Evolutionary conservation across 2,329 filamentous ascomycete species (phyloP), one percentile per base, ranked within the genome.

Genomic region (Paracorniculantispora psalliotae): DNA sequence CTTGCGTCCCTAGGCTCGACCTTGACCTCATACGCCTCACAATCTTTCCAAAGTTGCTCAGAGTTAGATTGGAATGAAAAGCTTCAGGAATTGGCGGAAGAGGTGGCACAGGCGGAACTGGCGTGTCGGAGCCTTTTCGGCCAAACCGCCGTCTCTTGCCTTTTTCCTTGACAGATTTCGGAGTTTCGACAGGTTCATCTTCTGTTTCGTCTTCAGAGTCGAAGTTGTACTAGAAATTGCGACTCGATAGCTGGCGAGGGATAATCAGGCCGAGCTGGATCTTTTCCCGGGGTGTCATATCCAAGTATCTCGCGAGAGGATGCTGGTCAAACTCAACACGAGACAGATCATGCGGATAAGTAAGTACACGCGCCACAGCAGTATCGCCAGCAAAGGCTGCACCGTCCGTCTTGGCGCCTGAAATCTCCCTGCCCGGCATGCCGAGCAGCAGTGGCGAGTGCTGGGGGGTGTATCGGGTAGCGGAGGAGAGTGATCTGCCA

Each of bases 361-460:
- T 59, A n/a, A 71, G 63, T n/a, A 75, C 60, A 7, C 69, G 67
- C 1, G 70, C 65, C 0, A 65, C 69, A 4, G 63, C 59, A 5
- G 62, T 57, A 37, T 75, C 72, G 28, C 66, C 65, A n/a, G 67
- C 63, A 61, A 75, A 73, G 3, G 66, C 65, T 15, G 71, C 70
- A 4, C 68, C 69, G 30, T 77, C 72, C 1, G 72, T 76, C 51
- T 71, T 74, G 15, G 75, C 70, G 3, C 67, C 67, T 0, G 72
- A 73, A 10, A 76, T 62, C 54, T 77, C 74, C 55, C 73, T 68
- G 2, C 74, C 74, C 1, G 75, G 73, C 58, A 73, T 69, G 6
- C 74, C 73, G 52, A 62, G 67, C 10, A 76, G 67, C 0, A 76
- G 67, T 81, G 74, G 92, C 3, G 35, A 41, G 25, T 12, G 19